A percentile compares a stretch with the other conserved stretches of the same genome.
These are phyloP conservation scores for Fragaria ananassa DNA, from an alignment of 306 rosid species.

Conservation along the genomic window DNA sequence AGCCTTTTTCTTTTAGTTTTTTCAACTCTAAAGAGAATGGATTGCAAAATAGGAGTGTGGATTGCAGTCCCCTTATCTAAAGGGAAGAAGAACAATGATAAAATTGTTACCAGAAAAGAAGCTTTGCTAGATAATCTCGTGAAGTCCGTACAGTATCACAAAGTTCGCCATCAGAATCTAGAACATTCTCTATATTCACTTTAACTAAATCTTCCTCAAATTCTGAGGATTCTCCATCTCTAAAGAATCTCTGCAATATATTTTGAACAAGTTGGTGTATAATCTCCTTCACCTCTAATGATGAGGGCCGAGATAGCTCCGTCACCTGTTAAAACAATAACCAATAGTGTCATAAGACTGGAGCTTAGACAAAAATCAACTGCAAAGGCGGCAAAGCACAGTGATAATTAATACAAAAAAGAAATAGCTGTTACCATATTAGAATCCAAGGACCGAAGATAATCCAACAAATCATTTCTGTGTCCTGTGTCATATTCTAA, in stretches of 20 bases:
- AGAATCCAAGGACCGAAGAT: slow-evolving; percentile 82
- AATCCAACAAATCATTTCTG: slow-evolving; percentile 74
- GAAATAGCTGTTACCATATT: slow-evolving; percentile 56
- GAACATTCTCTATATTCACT: slow-evolving; percentile 37
- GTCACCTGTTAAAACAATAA: slow-evolving; percentile 55
- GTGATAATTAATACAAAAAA: neutral
- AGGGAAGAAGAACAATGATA: slow-evolving; percentile 17
- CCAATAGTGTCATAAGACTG: neutral
- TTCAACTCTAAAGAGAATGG: neutral
- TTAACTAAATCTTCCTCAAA: slow-evolving; percentile 36
- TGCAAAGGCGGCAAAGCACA: neutral
- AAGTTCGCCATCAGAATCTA: slow-evolving; percentile 39
- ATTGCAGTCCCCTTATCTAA: neutral
- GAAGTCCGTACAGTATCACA: slow-evolving; percentile 54
- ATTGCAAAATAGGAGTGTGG: neutral
- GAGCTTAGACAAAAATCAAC: slow-evolving; percentile 9
- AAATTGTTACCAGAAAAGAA: slow-evolving; percentile 86
- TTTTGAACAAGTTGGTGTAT: slow-evolving; percentile 81
- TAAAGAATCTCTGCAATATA: slow-evolving; percentile 51
- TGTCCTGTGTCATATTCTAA: slow-evolving; percentile 58
- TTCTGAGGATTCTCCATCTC: slow-evolving; percentile 47
- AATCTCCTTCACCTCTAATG: slow-evolving; percentile 83
- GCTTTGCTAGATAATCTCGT: slow-evolving; percentile 92
- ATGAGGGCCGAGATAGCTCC: slow-evolving; percentile 78
- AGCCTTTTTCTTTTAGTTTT: neutral